Base-by-base conservation (phyloP, 139 green algal species). In the Auxenochlorella pyrenoidosa region DNA sequence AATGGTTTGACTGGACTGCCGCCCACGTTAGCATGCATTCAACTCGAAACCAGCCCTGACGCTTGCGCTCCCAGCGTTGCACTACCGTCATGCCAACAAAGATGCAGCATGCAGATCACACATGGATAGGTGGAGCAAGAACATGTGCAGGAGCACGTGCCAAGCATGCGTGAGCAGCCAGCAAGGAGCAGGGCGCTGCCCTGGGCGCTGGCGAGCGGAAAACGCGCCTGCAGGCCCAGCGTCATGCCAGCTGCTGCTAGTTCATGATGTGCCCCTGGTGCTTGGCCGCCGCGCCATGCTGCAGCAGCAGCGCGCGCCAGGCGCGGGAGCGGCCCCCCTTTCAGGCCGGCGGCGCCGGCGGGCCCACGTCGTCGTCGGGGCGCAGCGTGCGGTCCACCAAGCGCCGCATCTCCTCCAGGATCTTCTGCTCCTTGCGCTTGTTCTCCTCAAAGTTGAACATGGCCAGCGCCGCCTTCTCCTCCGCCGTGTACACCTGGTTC, bases 381-480 rank as follows among this genome's bases (percentile, higher is more conserved):
- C 90, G 92, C 66, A 97, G 85, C 16, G 92, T 95, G 59, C 89
- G 83, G 34, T 96, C 86, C 60, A 99, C 96, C 54, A 99, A 90
- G 26, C 58, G 70, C 86, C 95, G 92, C 92, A 99, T 96, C 85
- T 98, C 95, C 66, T 95, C 92, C 88, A 98, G 85, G 34, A 99
- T 95, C 90, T 97, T 95, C 10, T 95, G 87, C 93, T 99, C 97
- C 89, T 98, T 98, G 59, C 89, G 82, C 92, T 97, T 96, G 87
- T 98, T 98, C 91, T 99, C 97, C 91, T 99, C 97, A 87, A 97
- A 98, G 93, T 99, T 99, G 91, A 98, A 97, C 96, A 99, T 98
- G 8, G 97, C 97, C 88, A 99, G 92, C 41, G 97, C 97, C 28
- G 96, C 94, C 91, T 99, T 98, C 90, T 99, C 97, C 89, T 99